Base-by-base conservation (phyloP, 2,329 filamentous ascomycete species). In the Phoma herbarum region DNA sequence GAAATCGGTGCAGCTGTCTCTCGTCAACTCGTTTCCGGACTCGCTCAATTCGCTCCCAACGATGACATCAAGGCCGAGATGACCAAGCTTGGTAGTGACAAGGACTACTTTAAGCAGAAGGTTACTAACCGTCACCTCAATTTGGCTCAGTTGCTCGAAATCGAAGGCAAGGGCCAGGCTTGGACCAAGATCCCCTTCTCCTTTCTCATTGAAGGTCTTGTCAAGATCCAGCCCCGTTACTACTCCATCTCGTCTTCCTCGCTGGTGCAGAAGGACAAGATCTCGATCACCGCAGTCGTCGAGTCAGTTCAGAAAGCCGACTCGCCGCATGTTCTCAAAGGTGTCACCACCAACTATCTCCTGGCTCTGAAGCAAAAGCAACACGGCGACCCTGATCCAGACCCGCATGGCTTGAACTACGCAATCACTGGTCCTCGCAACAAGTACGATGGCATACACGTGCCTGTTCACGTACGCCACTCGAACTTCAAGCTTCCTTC, bases 201-300 rank as follows among this genome's bases (percentile, higher is more conserved):
- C 9, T 88, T 93, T 70, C 88, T 98, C 70, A 93, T 99, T 66
- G 95, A 99, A 83, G 91, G 92, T 65, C 80, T 99, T 61, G 91
- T 89, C 80, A 98, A 97, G 83, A 88, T 99, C 57, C 95, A 99
- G 79, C 94, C 95, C 37, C 92, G 95, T 48, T 99, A 98, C 84
- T 99, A 99, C 83, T 99, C 96, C 48, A 99, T 99, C 78, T 99
- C 95, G 2, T 99, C 96, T 1, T 98, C 95, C 0, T 97, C 95
- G 7, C 78, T 93, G 9, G 93, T 96, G 16, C 93, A 99, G 76
- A 93, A 95, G 76, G 89, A 96, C 80, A 94, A 93, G 82, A 93
- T 99, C 66, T 92, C 95, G 60, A 90, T 99, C 71, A 99, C 95
- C 16, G 94, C 94, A 57, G 90, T 98, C 39, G 94, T 99, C 59